Conservation (phyloP, 2,329 filamentous ascomycete genomes). For the Aspergillus niger region DNA sequence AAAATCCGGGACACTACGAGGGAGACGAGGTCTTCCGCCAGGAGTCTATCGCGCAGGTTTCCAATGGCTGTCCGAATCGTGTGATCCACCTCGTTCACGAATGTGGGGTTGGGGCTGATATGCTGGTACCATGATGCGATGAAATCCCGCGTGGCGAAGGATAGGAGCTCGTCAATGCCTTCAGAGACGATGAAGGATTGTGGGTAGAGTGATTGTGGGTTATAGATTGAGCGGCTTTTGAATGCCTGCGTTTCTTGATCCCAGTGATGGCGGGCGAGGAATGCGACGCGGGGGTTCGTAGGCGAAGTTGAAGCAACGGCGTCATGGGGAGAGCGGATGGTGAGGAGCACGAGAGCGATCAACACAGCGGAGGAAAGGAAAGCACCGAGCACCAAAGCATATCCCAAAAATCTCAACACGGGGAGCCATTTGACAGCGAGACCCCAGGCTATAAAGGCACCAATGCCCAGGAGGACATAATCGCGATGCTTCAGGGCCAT, state of each 20-base stretch:
- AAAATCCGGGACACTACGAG: constrained; percentile 78
- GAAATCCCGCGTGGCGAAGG: constrained; percentile 78
- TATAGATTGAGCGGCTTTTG: constrained; percentile 66
- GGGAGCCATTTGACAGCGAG: constrained; percentile 82
- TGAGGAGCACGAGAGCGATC: constrained; percentile 62
- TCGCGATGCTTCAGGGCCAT: constrained; percentile 51
- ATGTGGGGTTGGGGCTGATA: constrained; percentile 79
- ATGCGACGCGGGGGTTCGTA: constrained; percentile 53
- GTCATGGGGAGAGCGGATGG: constrained; percentile 44
- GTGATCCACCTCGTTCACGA: constrained; percentile 83
- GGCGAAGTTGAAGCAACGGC: constrained; percentile 42
- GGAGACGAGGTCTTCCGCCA: constrained; percentile 79
- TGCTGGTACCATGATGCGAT: constrained; percentile 83
- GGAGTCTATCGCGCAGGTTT: constrained; percentile 70
- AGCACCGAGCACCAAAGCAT: constrained; percentile 76
- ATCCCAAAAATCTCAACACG: constrained; percentile 77
- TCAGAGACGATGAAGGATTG: constrained; percentile 76
- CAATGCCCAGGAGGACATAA: constrained; percentile 44
- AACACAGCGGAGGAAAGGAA: constrained; percentile 57
- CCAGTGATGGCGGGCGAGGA: constrained; percentile 68
- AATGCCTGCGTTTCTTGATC: constrained; percentile 67
- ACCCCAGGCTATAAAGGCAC: constrained; percentile 76
- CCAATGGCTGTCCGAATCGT: constrained; percentile 72
- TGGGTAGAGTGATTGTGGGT: constrained; percentile 69
- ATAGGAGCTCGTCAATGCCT: constrained; percentile 76